Base-by-base conservation (phyloP, 768 basidiomycete genomes). In the Galerina sulciceps region DNA sequence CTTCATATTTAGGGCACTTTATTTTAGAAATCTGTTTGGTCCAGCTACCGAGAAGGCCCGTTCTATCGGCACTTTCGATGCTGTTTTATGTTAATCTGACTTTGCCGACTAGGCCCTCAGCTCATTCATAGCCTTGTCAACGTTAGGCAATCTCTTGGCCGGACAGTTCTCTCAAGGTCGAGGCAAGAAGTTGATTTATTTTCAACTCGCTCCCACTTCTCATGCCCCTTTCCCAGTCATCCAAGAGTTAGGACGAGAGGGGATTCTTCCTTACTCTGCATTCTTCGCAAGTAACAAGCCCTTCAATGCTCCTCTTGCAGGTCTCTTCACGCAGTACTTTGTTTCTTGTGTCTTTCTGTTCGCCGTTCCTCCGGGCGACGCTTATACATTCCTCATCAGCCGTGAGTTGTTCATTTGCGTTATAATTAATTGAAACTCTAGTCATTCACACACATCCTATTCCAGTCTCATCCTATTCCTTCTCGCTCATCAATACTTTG, bases 21-120 rank as follows among this genome's bases (percentile, higher is more conserved):
- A 89, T 72, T 92, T 93, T 67, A 79, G 89, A 47, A 88, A 89
- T 70, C 68, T 93, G 6, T 91, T 84, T 68, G 90, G 90, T 0
- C 75, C 80, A 0, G 71, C 77, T 0, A 84, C 85, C 0, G 89
- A 88, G 65, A 79, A 77, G 66, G 88, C 88, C 47, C 14, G 75
- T 59, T 11, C 31, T 41, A 15, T 22, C 10, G 2, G 37, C 26
- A 15, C 34, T 53, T 40, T 20, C 10, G 35, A 41, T n/a, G 48
- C 1, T 10, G 41, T 46, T 34, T 43, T 35, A 4, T 55, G 13
- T 20, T 18, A 38, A 51, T 23, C 36, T 18, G n/a, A 37, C 8
- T 23, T 22, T 10, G 17, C 31, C 9, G 8, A 38, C 3, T 46
- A 90, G 89, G 73, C 76, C 4, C 73, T 91, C 3, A 88, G 87